phyloP scores from a whole-genome alignment of 1,284 basidiomycete genomes.

The Polyporus tsugae region DNA sequence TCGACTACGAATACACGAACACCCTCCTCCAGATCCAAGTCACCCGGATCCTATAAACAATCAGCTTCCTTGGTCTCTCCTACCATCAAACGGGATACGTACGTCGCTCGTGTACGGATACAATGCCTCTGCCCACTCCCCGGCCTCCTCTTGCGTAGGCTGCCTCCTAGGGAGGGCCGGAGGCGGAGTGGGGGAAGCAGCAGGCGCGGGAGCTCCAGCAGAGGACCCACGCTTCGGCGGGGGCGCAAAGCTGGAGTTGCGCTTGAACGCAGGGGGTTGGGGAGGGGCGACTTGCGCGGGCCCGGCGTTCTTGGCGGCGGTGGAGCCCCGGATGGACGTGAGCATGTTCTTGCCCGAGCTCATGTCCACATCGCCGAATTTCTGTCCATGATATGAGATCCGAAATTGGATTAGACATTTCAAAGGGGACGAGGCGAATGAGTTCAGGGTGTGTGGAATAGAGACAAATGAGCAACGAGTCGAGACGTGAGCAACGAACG shows the following conservation, averaged over 20 bases:
- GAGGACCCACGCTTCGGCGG: conserved; percentile 57
- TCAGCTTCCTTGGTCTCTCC: neutral
- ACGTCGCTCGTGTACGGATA: conserved; percentile 79
- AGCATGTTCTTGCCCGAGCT: conserved; percentile 61
- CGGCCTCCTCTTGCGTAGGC: conserved; percentile 49
- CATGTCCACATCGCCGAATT: conserved; percentile 66
- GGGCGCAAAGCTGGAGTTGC: conserved; percentile 58
- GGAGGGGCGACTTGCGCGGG: conserved; percentile 47
- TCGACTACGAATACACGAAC: conserved; percentile 67
- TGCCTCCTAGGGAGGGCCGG: conserved; percentile 40
- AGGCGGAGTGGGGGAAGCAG: conserved; percentile 35
- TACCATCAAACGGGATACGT: conserved; percentile 32
- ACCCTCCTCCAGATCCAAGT: conserved; percentile 63
- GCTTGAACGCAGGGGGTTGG: conserved; percentile 56
- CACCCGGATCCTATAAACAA: conserved; percentile 64
- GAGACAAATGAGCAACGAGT: neutral
- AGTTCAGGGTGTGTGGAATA: neutral
- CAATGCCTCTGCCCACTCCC: conserved; percentile 80
- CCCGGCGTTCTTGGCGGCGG: conserved; percentile 48
- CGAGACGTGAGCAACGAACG: neutral
- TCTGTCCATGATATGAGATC: conserved; percentile 45
- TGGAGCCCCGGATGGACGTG: conserved; percentile 53
- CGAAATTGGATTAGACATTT: neutral
- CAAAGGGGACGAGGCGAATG: neutral
- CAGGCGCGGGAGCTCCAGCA: conserved; percentile 28